Percentiles rank a stretch among this genome's conserved stretches.
These are phyloP conservation scores for Cylindrotheca closterium DNA, from an alignment of 108 stramenopile species.

Conservation along the genomic window DNA sequence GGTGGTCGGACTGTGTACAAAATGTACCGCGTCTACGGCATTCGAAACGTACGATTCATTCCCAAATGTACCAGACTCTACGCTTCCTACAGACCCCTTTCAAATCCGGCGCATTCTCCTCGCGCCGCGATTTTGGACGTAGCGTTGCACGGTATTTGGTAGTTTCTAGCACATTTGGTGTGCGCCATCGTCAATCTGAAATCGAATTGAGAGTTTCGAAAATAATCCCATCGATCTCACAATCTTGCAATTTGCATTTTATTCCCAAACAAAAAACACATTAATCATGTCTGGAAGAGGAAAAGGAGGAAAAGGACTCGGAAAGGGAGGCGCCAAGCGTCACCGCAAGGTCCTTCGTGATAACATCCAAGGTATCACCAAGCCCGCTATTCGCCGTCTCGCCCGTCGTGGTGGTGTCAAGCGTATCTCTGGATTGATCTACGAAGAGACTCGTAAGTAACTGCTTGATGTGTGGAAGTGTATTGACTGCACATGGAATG, in stretches of 20 bases:
- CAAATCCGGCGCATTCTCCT: constrained; percentile 7
- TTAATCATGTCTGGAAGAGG: constrained; percentile 76
- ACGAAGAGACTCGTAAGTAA: constrained; percentile 88
- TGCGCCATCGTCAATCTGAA: no score
- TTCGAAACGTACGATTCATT: no score
- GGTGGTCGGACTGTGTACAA: no score
- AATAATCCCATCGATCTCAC: background rate
- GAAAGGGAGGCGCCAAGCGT: constrained; percentile 97
- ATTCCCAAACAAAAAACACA: constrained; percentile 18
- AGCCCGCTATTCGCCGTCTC: constrained; percentile 98
- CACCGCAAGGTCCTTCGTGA: constrained; percentile 98
- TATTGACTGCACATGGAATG: background rate
- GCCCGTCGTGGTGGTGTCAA: constrained; percentile 99
- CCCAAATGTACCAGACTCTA: background rate
- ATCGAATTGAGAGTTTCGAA: background rate
- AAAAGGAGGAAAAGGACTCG: constrained; percentile 91
- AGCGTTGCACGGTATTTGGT: background rate
- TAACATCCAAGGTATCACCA: constrained; percentile 99
- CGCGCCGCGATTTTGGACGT: constrained; percentile 1
- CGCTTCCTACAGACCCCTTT: background rate
- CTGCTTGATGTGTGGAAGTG: background rate
- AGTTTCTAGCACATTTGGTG: no score
- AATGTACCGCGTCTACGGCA: no score
- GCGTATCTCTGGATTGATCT: constrained; percentile 99
- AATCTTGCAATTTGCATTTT: constrained; percentile 1